phyloP scores from a whole-genome alignment of 352 stramenopile species.

The Phytophthora europaea region DNA sequence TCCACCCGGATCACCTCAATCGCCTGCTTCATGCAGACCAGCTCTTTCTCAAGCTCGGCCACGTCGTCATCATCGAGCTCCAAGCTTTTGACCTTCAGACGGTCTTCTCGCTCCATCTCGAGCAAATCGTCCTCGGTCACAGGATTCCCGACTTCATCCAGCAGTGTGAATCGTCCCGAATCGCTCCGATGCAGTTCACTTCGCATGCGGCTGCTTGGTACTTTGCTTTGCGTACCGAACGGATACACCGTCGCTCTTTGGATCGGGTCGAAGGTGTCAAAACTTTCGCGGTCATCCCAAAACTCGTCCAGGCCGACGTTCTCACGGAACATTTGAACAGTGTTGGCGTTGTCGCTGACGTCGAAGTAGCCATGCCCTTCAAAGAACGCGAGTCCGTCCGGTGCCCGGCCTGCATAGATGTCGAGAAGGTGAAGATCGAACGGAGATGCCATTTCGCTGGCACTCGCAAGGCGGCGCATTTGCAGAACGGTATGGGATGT shows the following conservation, averaged over 20 bases:
- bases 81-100: slow-evolving; percentile 59
- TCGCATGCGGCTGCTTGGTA: slow-evolving; percentile 42
- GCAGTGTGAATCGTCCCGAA: slow-evolving; percentile 58
- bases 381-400: slow-evolving; percentile 75
- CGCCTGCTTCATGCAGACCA: slow-evolving; percentile 56
- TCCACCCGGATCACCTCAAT: slow-evolving; percentile 74
- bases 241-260: slow-evolving; percentile 40
- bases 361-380: slow-evolving; percentile 84
- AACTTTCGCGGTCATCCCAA: slow-evolving; percentile 60
- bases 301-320: slow-evolving; percentile 77
- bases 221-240: slow-evolving; percentile 41
- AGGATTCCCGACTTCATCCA: slow-evolving; percentile 70
- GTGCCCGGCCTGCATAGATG: slow-evolving; percentile 61
- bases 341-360: slow-evolving; percentile 75
- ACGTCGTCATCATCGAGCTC: slow-evolving; percentile 72
- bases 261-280: slow-evolving; percentile 39
- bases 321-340: slow-evolving; percentile 79
- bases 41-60: slow-evolving; percentile 60
- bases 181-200: slow-evolving; percentile 33
- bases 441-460: slow-evolving; percentile 39
- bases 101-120: slow-evolving; percentile 56
- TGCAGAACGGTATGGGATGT: slow-evolving; percentile 16
- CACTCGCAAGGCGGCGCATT: slow-evolving; percentile 23
- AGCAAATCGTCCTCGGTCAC: slow-evolving; percentile 62
- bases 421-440: slow-evolving; percentile 72